Evolutionary conservation across 2,329 filamentous ascomycete species (phyloP).

Genomic region (Aspergillus puulaauensis): DNA sequence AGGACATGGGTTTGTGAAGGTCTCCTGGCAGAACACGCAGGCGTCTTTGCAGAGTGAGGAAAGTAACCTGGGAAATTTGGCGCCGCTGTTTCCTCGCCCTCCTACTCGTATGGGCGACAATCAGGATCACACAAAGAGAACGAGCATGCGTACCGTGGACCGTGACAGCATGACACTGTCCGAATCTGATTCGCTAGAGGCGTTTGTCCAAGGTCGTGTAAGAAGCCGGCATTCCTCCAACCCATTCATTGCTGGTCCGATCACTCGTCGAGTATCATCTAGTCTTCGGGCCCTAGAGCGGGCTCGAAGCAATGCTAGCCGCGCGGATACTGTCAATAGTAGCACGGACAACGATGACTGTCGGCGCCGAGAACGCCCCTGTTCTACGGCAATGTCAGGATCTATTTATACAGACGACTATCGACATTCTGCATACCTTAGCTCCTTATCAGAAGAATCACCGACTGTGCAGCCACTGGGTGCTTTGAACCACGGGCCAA

Average conservation of each 20-base stretch:
- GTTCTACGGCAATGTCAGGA: constrained; percentile 34
- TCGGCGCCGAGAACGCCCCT: constrained; percentile 34
- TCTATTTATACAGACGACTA: constrained; percentile 38
- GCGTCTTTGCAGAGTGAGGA: constrained; percentile 37
- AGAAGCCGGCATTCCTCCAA: constrained; percentile 40
- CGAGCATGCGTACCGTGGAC: constrained; percentile 32
- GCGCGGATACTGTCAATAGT: constrained; percentile 35
- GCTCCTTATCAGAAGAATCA: constrained; percentile 28
- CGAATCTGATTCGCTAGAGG: constrained; percentile 38
- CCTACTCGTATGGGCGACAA: constrained; percentile 28
- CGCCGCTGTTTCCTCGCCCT: constrained; percentile 38
- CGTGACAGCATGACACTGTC: constrained; percentile 31
- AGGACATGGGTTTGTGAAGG: constrained; percentile 33
- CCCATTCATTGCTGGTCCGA: constrained; percentile 37
- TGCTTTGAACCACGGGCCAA: constrained; percentile 25
- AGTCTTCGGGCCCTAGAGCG: constrained; percentile 34
- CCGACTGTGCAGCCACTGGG: constrained; percentile 20
- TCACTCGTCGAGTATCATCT: constrained; percentile 33
- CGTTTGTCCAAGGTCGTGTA: constrained; percentile 39
- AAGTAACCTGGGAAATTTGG: constrained; percentile 33
- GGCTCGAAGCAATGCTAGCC: constrained; percentile 35
- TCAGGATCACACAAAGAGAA: constrained; percentile 29
- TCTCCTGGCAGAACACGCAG: constrained; percentile 40
- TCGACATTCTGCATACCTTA: constrained; percentile 32
- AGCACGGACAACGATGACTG: constrained; percentile 32